Percentiles rank a stretch among this genome's conserved stretches.
These are phyloP conservation scores for Lichenothelia convexa DNA, from an alignment of 495 filamentous ascomycete species.

Conservation along the genomic window DNA sequence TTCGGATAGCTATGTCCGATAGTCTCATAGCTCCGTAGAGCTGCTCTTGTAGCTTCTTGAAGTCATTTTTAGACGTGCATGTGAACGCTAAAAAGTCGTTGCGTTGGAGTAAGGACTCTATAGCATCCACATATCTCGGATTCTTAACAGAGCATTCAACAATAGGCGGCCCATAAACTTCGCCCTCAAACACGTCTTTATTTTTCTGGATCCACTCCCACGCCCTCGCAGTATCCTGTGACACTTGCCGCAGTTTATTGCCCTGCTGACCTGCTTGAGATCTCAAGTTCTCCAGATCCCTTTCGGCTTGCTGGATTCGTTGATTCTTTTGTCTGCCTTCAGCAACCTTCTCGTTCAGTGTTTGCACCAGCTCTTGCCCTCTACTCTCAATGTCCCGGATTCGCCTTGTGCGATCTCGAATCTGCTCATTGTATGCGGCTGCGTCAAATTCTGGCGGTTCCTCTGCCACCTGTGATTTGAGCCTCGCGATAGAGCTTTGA, in stretches of 20 bases:
- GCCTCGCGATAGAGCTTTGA: conserved; percentile 24
- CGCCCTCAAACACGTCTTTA: conserved; percentile 50
- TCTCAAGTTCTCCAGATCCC: conserved; percentile 40
- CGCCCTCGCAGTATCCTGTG: conserved; percentile 42
- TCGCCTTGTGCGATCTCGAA: conserved; percentile 27
- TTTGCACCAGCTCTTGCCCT: conserved; percentile 3
- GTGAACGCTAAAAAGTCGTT: conserved; percentile 59
- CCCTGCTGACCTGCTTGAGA: conserved; percentile 63
- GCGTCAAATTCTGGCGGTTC: conserved; percentile 34
- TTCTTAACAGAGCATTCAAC: conserved; percentile 69
- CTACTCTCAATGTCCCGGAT: conserved; percentile 25
- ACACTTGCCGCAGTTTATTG: conserved; percentile 35
- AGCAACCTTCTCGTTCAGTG: conserved; percentile 9
- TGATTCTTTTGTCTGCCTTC: conserved; percentile 15
- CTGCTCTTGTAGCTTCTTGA: conserved; percentile 43
- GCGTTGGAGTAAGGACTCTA: conserved; percentile 51
- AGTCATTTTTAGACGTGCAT: conserved; percentile 51
- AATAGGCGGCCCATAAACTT: conserved; percentile 72
- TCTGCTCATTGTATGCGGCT: conserved; percentile 31
- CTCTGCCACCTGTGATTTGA: conserved; percentile 31
- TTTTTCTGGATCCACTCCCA: conserved; percentile 72
- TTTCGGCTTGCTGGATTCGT: conserved; percentile 21
- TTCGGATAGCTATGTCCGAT: conserved; percentile 46
- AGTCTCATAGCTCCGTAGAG: conserved; percentile 38
- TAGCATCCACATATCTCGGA: conserved; percentile 45